Evolutionary conservation across 768 basidiomycete species (phyloP).

Genomic region (Mycena albidolilacea): DNA sequence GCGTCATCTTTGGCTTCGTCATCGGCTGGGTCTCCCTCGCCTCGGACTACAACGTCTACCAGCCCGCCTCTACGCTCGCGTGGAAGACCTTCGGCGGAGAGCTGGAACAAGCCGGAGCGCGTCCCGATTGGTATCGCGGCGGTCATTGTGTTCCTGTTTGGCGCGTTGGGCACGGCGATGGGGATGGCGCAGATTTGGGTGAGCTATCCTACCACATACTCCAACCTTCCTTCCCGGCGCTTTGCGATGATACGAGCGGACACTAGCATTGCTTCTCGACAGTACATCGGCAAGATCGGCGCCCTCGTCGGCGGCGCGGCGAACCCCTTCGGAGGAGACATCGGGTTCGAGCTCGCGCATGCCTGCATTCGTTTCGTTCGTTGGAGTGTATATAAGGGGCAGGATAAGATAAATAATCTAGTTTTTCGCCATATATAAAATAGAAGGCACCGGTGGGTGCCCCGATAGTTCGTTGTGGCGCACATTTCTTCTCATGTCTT

Average conservation of each 20-base stretch:
- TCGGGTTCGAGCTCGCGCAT: constrained; percentile 53
- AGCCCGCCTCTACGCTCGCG: constrained; percentile 51
- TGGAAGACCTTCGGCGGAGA: constrained; percentile 53
- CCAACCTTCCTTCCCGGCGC: background rate
- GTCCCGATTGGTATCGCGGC: constrained; percentile 57
- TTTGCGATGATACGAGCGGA: no score
- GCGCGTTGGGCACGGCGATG: constrained; percentile 55
- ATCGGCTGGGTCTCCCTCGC: constrained; percentile 61
- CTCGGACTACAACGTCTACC: constrained; percentile 60
- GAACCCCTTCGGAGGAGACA: constrained; percentile 50
- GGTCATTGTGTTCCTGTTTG: constrained; percentile 49
- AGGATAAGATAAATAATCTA: no score
- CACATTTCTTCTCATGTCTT: no score
- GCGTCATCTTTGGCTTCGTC: constrained; percentile 63
- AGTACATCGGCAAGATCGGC: constrained; percentile 48
- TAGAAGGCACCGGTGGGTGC: no score
- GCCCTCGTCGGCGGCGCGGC: constrained; percentile 40
- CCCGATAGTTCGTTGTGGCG: no score
- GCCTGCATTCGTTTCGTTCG: no score
- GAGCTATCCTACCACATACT: background rate
- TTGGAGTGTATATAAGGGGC: no score
- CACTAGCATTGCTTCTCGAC: background rate
- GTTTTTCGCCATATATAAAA: no score
- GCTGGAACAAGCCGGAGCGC: constrained; percentile 50
- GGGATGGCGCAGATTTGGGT: constrained; percentile 52